Percentiles rank a stretch among this genome's conserved stretches.
Evolutionary conservation across 208 protist species (phyloP).

Genomic region (Phytomonas sp.): DNA sequence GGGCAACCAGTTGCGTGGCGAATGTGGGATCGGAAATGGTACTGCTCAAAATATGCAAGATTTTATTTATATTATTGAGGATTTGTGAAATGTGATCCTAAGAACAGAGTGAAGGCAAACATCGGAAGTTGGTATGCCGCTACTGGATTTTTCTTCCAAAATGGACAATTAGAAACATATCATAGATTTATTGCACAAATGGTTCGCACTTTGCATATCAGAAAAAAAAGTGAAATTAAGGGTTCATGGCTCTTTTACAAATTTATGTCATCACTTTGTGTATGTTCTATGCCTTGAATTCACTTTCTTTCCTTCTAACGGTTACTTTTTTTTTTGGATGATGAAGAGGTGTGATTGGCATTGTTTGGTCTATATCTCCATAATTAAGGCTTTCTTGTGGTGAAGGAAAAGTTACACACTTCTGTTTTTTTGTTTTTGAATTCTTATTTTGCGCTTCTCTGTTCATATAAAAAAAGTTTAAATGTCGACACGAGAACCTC

Average conservation of each 20-base stretch:
- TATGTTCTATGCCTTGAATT: neutral
- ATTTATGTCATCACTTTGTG: neutral
- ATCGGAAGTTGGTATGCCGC: neutral
- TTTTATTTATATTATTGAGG: constrained; percentile 81
- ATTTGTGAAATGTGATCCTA: constrained; percentile 40
- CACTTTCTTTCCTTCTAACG: constrained; percentile 9
- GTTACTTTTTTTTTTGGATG: constrained; percentile 11
- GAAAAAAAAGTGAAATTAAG: neutral
- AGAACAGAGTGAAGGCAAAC: neutral
- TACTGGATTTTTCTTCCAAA: constrained; percentile 5
- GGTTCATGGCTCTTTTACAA: neutral
- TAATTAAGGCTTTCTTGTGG: neutral
- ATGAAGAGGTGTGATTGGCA: neutral
- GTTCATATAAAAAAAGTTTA: neutral
- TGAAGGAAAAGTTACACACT: neutral
- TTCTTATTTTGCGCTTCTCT: neutral
- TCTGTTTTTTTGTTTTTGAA: neutral
- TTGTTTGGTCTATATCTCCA: neutral
- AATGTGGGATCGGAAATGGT: constrained; percentile 51
- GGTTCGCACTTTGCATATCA: neutral
- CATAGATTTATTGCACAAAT: neutral
- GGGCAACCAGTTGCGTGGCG: constrained; percentile 76
- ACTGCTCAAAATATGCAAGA: constrained; percentile 45
- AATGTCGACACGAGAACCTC: neutral
- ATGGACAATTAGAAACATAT: neutral